Percentiles rank a stretch among this genome's conserved stretches.
Evolutionary conservation across 2,329 filamentous ascomycete genomes (phyloP).

Genomic region (Monosporascus sp.): DNA sequence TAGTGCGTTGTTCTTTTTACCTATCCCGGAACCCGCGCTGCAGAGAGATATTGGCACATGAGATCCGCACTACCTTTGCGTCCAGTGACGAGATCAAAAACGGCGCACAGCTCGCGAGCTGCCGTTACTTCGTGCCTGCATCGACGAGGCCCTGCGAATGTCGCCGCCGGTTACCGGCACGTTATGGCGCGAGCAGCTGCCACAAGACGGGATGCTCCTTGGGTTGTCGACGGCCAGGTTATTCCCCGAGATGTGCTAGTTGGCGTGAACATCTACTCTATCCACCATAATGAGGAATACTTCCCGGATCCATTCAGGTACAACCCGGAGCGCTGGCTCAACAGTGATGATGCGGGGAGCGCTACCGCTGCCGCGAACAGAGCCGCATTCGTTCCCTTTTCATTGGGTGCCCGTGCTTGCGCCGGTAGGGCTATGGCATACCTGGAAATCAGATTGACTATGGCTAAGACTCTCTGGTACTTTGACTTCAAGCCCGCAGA

Average conservation of each 20-base stretch:
- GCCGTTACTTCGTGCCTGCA: slow-evolving; percentile 5
- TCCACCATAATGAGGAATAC: slow-evolving; percentile 2
- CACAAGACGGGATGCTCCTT: background rate
- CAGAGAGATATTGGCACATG: background rate
- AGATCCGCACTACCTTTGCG: slow-evolving; percentile 5
- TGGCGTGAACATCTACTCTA: slow-evolving; percentile 2
- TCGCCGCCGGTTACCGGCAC: slow-evolving; percentile 3
- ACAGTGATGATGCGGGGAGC: background rate
- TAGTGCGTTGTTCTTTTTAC: slow-evolving; percentile 14
- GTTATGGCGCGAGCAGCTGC: background rate
- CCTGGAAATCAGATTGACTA: slow-evolving; percentile 34
- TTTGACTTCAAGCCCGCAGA: slow-evolving; percentile 24
- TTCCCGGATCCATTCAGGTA: slow-evolving; percentile 5
- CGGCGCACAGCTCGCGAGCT: background rate
- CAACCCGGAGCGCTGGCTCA: slow-evolving; percentile 4
- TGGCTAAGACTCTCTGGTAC: slow-evolving; percentile 33
- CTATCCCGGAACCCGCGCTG: slow-evolving; percentile 8
- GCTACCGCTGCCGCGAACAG: slow-evolving; percentile 14
- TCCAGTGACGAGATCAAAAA: background rate
- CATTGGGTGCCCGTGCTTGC: slow-evolving; percentile 32
- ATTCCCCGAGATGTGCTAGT: slow-evolving; percentile 2
- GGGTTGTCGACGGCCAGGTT: background rate
- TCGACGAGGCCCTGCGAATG: slow-evolving; percentile 7
- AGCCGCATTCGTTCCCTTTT: slow-evolving; percentile 28
- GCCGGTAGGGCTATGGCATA: slow-evolving; percentile 43